Percentiles rank a stretch among this genome's conserved stretches.
Evolutionary conservation across 2,329 filamentous ascomycete species (phyloP).

Genomic region (Scedosporium dehoogii): DNA sequence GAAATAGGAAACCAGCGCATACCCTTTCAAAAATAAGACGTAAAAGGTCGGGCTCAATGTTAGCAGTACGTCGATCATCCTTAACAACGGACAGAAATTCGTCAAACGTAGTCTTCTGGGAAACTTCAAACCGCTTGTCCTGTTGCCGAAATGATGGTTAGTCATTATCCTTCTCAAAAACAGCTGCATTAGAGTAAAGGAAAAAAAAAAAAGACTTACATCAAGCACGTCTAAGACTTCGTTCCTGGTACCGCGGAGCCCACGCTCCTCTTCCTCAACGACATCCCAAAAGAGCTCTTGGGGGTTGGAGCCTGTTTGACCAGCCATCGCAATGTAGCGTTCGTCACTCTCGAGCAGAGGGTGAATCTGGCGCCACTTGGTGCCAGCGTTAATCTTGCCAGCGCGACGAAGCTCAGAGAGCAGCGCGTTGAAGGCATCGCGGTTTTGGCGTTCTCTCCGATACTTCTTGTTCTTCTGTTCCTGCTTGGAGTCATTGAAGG

Average conservation of each 20-base stretch:
- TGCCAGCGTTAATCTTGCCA: constrained; percentile 79
- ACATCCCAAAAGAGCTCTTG: constrained; percentile 94
- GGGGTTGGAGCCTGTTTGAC: constrained; percentile 74
- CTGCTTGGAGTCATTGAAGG: constrained; percentile 85
- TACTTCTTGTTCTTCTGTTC: constrained; percentile 73
- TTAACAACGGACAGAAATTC: constrained; percentile 78
- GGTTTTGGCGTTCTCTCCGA: constrained; percentile 74
- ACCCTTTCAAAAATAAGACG: constrained; percentile 76
- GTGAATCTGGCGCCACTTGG: constrained; percentile 79
- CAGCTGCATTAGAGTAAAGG: neutral
- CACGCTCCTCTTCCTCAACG: constrained; percentile 85
- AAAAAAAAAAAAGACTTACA: constrained; percentile 39
- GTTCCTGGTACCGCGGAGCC: constrained; percentile 71
- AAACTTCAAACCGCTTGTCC: constrained; percentile 89
- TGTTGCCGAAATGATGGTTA: constrained; percentile 30
- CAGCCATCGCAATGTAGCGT: constrained; percentile 74
- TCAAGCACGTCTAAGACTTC: constrained; percentile 81
- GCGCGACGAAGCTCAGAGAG: constrained; percentile 63
- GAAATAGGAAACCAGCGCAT: constrained; percentile 19
- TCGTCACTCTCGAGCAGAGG: constrained; percentile 68
- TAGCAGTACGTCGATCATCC: constrained; percentile 78
- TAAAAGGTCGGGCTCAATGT: constrained; percentile 71
- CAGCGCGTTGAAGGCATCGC: constrained; percentile 69
- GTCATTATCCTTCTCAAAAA: constrained; percentile 8
- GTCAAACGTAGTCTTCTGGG: constrained; percentile 74